Evolutionary conservation across 345 rosid genomes (phyloP).

Genomic region (Rubroshorea leprosula): DNA sequence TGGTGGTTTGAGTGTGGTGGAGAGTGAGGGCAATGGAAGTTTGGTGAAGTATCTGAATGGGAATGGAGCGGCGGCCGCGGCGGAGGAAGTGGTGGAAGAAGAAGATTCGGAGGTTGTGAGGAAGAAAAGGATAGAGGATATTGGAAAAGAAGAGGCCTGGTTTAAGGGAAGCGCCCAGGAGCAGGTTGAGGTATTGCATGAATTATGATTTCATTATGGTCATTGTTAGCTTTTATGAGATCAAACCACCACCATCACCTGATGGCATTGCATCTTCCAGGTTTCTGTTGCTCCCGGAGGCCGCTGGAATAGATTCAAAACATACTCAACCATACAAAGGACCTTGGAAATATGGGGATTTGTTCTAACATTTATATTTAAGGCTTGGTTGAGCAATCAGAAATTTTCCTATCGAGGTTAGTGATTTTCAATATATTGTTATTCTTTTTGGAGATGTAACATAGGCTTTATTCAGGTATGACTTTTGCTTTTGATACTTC

Average conservation of each 20-base stretch:
- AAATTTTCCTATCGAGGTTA: constrained; percentile 86
- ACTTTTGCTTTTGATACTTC: too few species aligned
- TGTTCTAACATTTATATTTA: constrained; percentile 66
- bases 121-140: constrained; percentile 86
- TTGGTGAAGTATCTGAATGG: constrained; percentile 62
- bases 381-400: constrained; percentile 74
- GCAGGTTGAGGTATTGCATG: constrained; percentile 45
- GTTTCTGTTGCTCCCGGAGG: constrained; percentile 97
- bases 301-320: constrained; percentile 93
- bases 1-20: constrained; percentile 21
- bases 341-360: constrained; percentile 97
- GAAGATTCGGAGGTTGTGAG: constrained; percentile 50
- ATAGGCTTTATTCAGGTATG: too few species aligned
- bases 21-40: constrained; percentile 41
- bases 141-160: constrained; percentile 97
- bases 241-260: neutral
- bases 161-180: constrained; percentile 47
- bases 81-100: constrained; percentile 18
- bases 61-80: constrained; percentile 38
- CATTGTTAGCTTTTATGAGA: too few species aligned
- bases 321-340: constrained; percentile 89
- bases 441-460: neutral
- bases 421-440: constrained; percentile 2
- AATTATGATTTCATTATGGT: too few species aligned
- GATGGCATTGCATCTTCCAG: constrained; percentile 31